These are phyloP conservation scores for Kwoniella newhampshirensis DNA, from an alignment of 768 basidiomycete species.

Conservation along the genomic window DNA sequence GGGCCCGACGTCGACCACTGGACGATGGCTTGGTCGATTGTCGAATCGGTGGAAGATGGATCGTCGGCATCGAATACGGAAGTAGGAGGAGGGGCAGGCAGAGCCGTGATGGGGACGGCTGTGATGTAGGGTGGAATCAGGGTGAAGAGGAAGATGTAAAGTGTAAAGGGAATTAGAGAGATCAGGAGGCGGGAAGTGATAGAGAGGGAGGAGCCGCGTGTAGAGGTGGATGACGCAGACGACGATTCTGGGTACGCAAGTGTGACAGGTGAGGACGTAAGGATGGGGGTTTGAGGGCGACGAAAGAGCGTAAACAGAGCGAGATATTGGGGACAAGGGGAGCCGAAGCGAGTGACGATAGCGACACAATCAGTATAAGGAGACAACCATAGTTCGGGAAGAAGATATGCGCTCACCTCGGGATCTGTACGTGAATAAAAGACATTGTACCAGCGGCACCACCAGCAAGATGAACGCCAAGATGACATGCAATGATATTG, in stretches of 20 bases:
- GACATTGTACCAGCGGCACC: constrained; percentile 49
- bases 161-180: constrained; percentile 47
- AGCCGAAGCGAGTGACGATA: too few relatives aligned
- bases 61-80: constrained; percentile 11
- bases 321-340: too few relatives aligned
- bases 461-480: constrained; percentile 47
- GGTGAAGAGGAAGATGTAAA: constrained; percentile 52
- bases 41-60: constrained; percentile 16
- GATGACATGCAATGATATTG: constrained; percentile 46
- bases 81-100: constrained; percentile 2
- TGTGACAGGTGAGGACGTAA: background rate
- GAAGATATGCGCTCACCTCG: constrained; percentile 29
- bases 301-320: too few relatives aligned
- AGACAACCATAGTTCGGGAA: background rate
- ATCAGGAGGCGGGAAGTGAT: constrained; percentile 42
- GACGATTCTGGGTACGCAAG: constrained; percentile 25
- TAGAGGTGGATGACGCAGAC: constrained; percentile 20
- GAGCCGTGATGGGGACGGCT: constrained; percentile 21
- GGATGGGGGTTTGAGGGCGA: too few relatives aligned
- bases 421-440: constrained; percentile 49
- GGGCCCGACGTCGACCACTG: constrained; percentile 29
- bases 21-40: constrained; percentile 28
- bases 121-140: constrained; percentile 52
- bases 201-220: constrained; percentile 28
- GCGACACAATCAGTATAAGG: constrained; percentile 1